phyloP scores from a whole-genome alignment of 176 grass and related monocot genomes.

The Aegilops bicornis region DNA sequence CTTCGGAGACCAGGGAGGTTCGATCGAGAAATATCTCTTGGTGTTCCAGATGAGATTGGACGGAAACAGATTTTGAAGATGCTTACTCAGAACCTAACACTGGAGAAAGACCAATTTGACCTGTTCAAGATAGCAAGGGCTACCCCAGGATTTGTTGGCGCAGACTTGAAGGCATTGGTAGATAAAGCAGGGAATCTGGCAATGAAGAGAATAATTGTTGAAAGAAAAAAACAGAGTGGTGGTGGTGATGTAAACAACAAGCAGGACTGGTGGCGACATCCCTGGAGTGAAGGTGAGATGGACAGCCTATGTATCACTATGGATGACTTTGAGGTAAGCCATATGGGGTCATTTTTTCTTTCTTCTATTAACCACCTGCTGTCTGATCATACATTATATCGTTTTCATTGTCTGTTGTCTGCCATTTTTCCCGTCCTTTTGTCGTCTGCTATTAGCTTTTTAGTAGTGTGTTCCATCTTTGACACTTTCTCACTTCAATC shows the following conservation, averaged over 20 bases:
- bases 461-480: neutral
- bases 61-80: constrained; percentile 73
- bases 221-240: constrained; percentile 45
- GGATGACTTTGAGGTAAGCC: constrained; percentile 79
- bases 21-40: constrained; percentile 82
- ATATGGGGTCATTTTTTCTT: neutral
- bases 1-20: constrained; percentile 88
- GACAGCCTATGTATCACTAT: constrained; percentile 74
- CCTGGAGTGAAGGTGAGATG: constrained; percentile 68
- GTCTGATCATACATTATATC: neutral
- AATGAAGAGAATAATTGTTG: constrained; percentile 89
- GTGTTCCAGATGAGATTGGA: constrained; percentile 87
- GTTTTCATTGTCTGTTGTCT: neutral
- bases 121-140: constrained; percentile 85
- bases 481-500: constrained; percentile 2
- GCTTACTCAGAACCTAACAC: constrained; percentile 65
- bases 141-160: constrained; percentile 96
- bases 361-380: neutral
- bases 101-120: constrained; percentile 76
- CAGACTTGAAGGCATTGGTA: constrained; percentile 78
- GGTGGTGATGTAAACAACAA: constrained; percentile 21
- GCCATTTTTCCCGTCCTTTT: neutral
- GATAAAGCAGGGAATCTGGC: constrained; percentile 96
- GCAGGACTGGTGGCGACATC: constrained; percentile 86
- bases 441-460: neutral